phyloP scores from a whole-genome alignment of 352 stramenopile species.

The Globisporangium nodosum region DNA sequence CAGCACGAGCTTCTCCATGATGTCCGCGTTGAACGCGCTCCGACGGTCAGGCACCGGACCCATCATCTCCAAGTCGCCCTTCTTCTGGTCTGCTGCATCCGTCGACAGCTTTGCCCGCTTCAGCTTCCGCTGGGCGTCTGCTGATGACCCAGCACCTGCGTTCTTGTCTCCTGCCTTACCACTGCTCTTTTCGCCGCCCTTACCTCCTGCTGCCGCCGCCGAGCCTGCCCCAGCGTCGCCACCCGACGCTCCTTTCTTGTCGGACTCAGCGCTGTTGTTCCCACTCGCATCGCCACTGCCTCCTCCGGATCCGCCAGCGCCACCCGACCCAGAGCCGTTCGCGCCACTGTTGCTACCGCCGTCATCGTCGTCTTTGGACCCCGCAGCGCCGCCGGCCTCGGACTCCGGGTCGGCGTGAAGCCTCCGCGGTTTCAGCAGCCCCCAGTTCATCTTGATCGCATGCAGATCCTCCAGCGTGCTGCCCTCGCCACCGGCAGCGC shows the following conservation, averaged over 20 bases:
- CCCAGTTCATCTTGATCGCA: constrained; percentile 62
- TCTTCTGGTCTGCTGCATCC: constrained; percentile 35
- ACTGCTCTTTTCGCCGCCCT: constrained; percentile 33
- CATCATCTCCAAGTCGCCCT: constrained; percentile 45
- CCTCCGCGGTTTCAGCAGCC: constrained; percentile 57
- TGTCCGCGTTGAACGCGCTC: constrained; percentile 56
- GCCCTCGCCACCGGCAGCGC: constrained; percentile 28
- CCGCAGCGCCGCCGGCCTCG: constrained; percentile 15
- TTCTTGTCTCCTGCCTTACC: constrained; percentile 16
- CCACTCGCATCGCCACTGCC: constrained; percentile 7
- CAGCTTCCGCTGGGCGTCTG: constrained; percentile 48
- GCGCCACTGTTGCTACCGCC: constrained; percentile 14
- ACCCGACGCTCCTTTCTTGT: constrained; percentile 39
- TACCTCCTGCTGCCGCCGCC: constrained; percentile 8
- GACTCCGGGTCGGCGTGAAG: constrained; percentile 23
- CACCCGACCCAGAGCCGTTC: constrained; percentile 7
- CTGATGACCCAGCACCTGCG: background rate
- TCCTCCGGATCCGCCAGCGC: constrained; percentile 10
- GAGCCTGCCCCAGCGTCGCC: constrained; percentile 17
- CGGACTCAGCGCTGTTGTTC: constrained; percentile 17
- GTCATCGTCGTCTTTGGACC: constrained; percentile 18
- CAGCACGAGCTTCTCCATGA: constrained; percentile 79
- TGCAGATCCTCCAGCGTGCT: constrained; percentile 61
- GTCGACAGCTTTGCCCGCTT: constrained; percentile 45
- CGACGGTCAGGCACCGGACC: constrained; percentile 68